Percentiles rank a stretch among this genome's conserved stretches.
Conservation (phyloP, 2,329 filamentous ascomycete genomes). For the Alternaria atra region DNA sequence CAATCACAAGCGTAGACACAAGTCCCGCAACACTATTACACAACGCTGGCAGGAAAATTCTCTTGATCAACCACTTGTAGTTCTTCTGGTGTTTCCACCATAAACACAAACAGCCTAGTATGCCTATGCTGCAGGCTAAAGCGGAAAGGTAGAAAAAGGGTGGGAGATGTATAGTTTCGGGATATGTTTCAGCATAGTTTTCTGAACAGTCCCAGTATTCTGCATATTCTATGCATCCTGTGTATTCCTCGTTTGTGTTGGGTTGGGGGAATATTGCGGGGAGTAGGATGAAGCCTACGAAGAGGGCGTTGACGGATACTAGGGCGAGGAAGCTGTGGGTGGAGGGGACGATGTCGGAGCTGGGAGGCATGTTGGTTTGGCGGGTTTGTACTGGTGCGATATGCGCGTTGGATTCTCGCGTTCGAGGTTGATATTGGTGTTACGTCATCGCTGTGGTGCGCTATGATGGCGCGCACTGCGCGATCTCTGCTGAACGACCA, state of each 20-base stretch:
- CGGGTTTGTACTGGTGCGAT: not conserved
- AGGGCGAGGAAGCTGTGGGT: slow-evolving; percentile 60
- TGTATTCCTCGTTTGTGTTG: slow-evolving; percentile 36
- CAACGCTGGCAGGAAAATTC: slow-evolving; percentile 56
- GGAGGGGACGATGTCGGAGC: slow-evolving; percentile 54
- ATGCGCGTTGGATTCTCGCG: not conserved
- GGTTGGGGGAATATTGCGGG: slow-evolving; percentile 61
- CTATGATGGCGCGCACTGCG: not conserved
- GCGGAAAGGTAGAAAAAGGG: slow-evolving; percentile 57
- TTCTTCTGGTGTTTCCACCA: slow-evolving; percentile 58
- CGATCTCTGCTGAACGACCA: not conserved
- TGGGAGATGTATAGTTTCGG: slow-evolving; percentile 49
- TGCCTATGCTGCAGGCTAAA: slow-evolving; percentile 55
- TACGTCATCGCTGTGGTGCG: slow-evolving; percentile 10
- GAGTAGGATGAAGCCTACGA: slow-evolving; percentile 63
- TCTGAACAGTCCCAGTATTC: slow-evolving; percentile 4
- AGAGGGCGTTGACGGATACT: slow-evolving; percentile 60
- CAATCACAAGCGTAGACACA: slow-evolving; percentile 60
- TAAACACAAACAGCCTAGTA: slow-evolving; percentile 55
- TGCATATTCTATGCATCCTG: slow-evolving; percentile 21
- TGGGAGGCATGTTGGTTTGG: slow-evolving; percentile 1
- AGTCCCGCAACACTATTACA: slow-evolving; percentile 62
- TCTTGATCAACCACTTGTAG: slow-evolving; percentile 65
- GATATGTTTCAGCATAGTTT: slow-evolving; percentile 22
- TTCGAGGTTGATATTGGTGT: not conserved